Evolutionary conservation across 1,284 basidiomycete genomes (phyloP), one percentile per base, ranked within the genome.

Genomic region (Vanrija pseudolonga): DNA sequence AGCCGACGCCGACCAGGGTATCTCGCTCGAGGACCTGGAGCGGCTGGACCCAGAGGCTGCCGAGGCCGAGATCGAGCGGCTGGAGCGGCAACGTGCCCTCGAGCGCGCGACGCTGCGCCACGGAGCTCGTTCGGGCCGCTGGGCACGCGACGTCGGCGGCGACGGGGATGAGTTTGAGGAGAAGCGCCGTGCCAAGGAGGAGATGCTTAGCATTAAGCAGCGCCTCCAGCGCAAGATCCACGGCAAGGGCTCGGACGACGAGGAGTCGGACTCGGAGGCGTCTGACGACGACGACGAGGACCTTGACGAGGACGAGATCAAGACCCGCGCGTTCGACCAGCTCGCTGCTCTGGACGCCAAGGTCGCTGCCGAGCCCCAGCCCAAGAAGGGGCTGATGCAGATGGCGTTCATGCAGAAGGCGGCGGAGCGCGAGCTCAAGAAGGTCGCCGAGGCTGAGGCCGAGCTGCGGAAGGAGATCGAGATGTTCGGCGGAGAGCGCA

Each of bases 361-460:
- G 12, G 79, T 79, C 8, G 57, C 50, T 14, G 63, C 62, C 22
- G 62, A 66, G 24, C 60, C 55, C 8, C 76, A 66, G 17, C 68
- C 64, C 12, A 70, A 69, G 58, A 84, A 85, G 67, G 79, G 80
- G 15, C 81, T 95, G 12, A 88, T 93, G 73, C 81, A 84, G 63
- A 94, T 96, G 92, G 93, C 93, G 76, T 96, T 96, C 75, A 96
- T 96, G 93, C 85, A 88, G 71, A 87, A 92, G 56, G 91, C 89
- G 0, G 85, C 87, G 77, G 83, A 83, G 14, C 80, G 89, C 61
- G 82, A 85, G 54, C 79, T 84, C 65, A 79, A 74, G 15, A 80
- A 79, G 49, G 83, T 83, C 0, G 79, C 85, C 55, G 80, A 80
- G 53, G 81, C 83, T 60, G 84, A 82, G 12, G 86, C 87, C 53